Conservation (phyloP, 2,329 filamentous ascomycete species). For the Claviceps fusiformis region DNA sequence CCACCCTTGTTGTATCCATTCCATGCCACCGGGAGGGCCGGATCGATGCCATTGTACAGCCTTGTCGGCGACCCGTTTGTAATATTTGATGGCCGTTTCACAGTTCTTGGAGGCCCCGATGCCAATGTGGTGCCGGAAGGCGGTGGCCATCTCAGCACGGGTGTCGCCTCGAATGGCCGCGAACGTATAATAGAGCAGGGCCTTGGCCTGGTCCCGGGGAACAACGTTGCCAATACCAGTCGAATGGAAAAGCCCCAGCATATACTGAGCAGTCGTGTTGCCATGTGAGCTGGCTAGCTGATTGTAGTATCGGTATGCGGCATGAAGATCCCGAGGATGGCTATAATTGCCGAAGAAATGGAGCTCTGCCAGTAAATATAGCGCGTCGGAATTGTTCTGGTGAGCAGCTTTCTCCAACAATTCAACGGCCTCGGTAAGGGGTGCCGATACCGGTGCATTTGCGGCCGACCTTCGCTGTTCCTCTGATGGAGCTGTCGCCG, state of each 20-base stretch:
- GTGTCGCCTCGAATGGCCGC: constrained; percentile 74
- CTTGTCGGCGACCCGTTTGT: constrained; percentile 88
- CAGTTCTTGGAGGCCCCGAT: constrained; percentile 79
- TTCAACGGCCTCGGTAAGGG: constrained; percentile 36
- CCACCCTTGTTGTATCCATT: constrained; percentile 64
- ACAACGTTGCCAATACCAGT: constrained; percentile 78
- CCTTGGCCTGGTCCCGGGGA: constrained; percentile 75
- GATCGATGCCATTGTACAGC: constrained; percentile 77
- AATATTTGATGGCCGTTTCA: constrained; percentile 72
- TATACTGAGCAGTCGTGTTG: constrained; percentile 87
- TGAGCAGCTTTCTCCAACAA: constrained; percentile 38
- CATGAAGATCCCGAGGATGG: constrained; percentile 66
- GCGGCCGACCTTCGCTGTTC: constrained; percentile 14
- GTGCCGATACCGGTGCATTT: constrained; percentile 17
- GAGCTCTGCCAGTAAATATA: constrained; percentile 82
- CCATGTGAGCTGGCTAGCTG: constrained; percentile 62
- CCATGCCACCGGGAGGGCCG: constrained; percentile 77
- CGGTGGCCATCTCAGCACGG: constrained; percentile 85
- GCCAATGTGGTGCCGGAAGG: constrained; percentile 70
- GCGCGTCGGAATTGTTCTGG: constrained; percentile 62
- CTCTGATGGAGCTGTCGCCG: constrained; percentile 31
- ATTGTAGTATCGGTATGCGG: constrained; percentile 71
- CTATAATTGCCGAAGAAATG: constrained; percentile 95
- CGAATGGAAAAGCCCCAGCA: constrained; percentile 91
- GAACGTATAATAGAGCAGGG: constrained; percentile 87